Percentiles rank a stretch among this genome's conserved stretches.
Conservation (phyloP, 768 basidiomycete genomes). For the Xerocomellus chrysenteron region DNA sequence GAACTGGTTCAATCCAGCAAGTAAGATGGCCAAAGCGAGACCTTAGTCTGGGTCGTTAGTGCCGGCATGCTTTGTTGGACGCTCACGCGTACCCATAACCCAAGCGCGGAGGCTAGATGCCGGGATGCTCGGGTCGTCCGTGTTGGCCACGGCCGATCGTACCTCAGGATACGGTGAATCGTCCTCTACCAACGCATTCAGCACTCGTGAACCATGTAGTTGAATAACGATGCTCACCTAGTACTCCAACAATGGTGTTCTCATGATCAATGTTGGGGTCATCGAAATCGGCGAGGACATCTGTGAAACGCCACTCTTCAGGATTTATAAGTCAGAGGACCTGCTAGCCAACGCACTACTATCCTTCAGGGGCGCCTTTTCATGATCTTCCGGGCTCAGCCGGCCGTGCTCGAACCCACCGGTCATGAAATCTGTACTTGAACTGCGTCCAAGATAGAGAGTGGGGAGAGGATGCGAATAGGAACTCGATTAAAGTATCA, state of each 20-base stretch:
- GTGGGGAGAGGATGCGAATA: neutral
- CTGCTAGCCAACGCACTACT: neutral
- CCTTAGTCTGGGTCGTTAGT: conserved; percentile 13
- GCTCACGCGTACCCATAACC: conserved; percentile 43
- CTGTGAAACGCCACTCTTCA: neutral
- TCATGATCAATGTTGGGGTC: conserved; percentile 38
- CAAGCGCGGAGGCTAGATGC: conserved; percentile 58
- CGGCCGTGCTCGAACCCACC: neutral
- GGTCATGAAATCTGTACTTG: neutral
- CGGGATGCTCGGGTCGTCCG: conserved; percentile 67
- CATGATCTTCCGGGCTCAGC: neutral
- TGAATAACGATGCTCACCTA: conserved; percentile 14
- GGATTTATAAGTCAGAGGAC: neutral
- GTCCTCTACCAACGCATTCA: conserved; percentile 41
- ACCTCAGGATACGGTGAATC: conserved; percentile 88
- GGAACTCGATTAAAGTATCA: neutral
- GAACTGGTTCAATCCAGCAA: conserved; percentile 77
- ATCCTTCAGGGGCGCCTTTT: neutral
- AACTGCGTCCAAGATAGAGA: neutral
- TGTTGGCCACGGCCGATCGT: conserved; percentile 71
- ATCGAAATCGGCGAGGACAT: conserved; percentile 27
- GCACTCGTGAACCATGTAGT: conserved; percentile 7
- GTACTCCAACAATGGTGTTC: conserved; percentile 6
- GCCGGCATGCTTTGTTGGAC: rapidly evolving
- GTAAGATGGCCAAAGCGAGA: conserved; percentile 52